A percentile compares a stretch with the other conserved stretches of the same genome.
Evolutionary conservation across 2,329 filamentous ascomycete species (phyloP).

Genomic region (Tolypocladium capitatum): DNA sequence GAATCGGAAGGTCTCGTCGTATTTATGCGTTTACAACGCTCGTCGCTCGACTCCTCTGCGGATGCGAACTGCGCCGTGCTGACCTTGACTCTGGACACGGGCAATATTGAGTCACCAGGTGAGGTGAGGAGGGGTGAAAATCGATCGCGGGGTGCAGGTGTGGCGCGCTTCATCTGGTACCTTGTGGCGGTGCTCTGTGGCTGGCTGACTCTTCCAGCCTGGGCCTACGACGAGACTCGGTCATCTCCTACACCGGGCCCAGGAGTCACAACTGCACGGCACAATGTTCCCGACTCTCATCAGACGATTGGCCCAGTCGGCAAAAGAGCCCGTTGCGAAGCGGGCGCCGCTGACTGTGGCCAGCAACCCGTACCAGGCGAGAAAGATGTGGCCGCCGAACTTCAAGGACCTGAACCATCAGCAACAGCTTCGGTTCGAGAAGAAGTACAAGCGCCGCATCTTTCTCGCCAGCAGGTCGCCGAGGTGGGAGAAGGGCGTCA

Average conservation of each 20-base stretch:
- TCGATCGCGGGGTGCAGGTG: conserved; percentile 15
- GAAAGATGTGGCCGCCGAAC: conserved; percentile 68
- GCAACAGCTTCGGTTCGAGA: conserved; percentile 67
- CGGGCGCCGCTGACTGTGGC: conserved; percentile 22
- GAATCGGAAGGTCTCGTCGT: neutral
- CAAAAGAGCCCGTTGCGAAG: conserved; percentile 15
- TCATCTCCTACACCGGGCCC: neutral
- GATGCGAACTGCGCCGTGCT: conserved; percentile 3
- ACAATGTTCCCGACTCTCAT: conserved; percentile 22
- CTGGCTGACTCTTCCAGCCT: conserved; percentile 1
- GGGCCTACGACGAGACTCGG: neutral
- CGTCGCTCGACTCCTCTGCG: conserved; percentile 2
- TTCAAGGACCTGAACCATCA: conserved; percentile 55
- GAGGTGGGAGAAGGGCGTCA: conserved; percentile 49
- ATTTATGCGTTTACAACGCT: neutral
- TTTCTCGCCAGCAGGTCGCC: conserved; percentile 48
- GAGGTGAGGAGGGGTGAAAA: conserved; percentile 20
- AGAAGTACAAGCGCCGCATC: conserved; percentile 61
- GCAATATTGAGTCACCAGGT: conserved; percentile 20
- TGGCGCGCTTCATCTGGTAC: conserved; percentile 9
- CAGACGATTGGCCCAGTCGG: conserved; percentile 19
- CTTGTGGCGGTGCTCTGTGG: conserved; percentile 14
- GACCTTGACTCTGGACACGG: conserved; percentile 1
- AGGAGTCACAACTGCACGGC: conserved; percentile 3
- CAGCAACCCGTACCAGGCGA: conserved; percentile 48